Conservation (phyloP, 2,329 filamentous ascomycete genomes). For the Bipolaris sorokiniana region DNA sequence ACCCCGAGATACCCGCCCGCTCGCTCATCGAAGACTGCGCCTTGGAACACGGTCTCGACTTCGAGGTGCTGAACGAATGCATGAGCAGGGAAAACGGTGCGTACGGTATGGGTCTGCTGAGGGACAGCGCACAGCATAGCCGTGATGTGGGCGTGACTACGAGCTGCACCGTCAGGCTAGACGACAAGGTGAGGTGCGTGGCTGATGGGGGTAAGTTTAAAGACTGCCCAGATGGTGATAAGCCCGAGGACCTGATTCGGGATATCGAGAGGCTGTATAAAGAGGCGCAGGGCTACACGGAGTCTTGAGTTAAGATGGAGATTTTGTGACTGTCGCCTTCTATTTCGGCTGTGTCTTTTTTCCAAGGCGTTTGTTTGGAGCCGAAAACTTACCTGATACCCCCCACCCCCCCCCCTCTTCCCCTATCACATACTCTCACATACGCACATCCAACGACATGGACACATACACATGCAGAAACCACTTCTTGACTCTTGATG, state of each 20-base stretch:
- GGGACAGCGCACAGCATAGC: constrained; percentile 70
- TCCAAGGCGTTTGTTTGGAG: background rate
- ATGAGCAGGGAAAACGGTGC: constrained; percentile 77
- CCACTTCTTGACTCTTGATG: background rate
- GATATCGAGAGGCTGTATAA: constrained; percentile 75
- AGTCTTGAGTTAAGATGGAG: constrained; percentile 9
- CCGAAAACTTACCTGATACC: constrained; percentile 8
- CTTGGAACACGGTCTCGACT: constrained; percentile 86
- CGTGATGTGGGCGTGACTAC: constrained; percentile 55
- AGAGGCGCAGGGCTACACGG: constrained; percentile 38
- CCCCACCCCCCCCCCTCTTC: background rate
- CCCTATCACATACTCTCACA: background rate
- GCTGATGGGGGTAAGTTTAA: constrained; percentile 79
- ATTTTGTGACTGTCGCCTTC: background rate
- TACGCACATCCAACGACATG: background rate
- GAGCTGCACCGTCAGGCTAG: constrained; percentile 65
- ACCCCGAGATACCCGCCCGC: constrained; percentile 75
- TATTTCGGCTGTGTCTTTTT: background rate
- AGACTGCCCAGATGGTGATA: constrained; percentile 72
- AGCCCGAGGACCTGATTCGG: constrained; percentile 74
- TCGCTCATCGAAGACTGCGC: constrained; percentile 86
- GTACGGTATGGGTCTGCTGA: constrained; percentile 70
- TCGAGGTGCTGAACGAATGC: constrained; percentile 80
- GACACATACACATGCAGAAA: background rate
- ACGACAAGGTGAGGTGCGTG: constrained; percentile 83